Conservation (phyloP, 306 rosid genomes). For the Glycine soja region DNA sequence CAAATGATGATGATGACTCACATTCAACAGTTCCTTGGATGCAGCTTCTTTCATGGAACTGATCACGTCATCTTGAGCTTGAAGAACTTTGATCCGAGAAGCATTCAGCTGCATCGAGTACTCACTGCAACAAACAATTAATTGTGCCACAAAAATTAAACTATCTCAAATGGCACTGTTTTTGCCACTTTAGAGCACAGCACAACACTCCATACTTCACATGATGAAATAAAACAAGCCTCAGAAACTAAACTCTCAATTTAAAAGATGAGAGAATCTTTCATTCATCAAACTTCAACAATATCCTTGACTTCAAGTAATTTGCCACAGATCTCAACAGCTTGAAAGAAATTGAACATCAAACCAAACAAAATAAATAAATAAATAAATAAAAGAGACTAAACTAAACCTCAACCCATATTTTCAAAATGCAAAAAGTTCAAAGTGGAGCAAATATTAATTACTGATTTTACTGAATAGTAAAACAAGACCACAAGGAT, state of each 20-base stretch:
- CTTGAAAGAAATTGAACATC: constrained; percentile 4
- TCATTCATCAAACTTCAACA: constrained; percentile 20
- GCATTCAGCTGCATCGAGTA: constrained; percentile 96
- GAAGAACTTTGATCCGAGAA: constrained; percentile 92
- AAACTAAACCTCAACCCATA: no score
- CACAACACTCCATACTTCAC: neutral
- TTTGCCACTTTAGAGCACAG: neutral
- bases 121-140: constrained; percentile 69
- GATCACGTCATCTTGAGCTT: constrained; percentile 93
- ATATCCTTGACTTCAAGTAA: constrained; percentile 28
- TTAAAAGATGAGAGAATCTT: neutral
- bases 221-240: neutral
- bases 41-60: constrained; percentile 91
- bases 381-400: no score
- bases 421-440: neutral
- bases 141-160: neutral
- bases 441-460: neutral
- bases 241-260: constrained; percentile 2
- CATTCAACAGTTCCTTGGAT: constrained; percentile 54
- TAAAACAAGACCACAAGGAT: neutral
- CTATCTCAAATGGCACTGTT: neutral
- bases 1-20: constrained; percentile 66
- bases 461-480: neutral
- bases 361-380: no score
- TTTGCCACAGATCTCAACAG: constrained; percentile 24